phyloP scores from a whole-genome alignment of 345 rosid species.

The Eucalyptus virginea region DNA sequence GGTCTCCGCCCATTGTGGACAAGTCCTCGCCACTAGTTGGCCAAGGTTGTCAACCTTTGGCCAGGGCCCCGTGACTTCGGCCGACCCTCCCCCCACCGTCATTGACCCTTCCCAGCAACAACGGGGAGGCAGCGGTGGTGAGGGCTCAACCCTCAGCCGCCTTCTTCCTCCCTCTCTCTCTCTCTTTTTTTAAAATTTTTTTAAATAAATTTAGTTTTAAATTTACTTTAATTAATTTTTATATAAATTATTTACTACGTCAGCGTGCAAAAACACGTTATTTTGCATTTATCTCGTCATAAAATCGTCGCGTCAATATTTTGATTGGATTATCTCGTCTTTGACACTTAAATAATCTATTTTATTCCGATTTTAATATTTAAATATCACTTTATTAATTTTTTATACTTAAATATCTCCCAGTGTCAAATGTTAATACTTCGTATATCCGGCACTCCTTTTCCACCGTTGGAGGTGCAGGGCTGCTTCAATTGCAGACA shows the following conservation, averaged over 20 bases:
- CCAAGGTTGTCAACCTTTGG: fast-evolving
- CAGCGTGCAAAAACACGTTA: fast-evolving
- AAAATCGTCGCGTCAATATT: fast-evolving
- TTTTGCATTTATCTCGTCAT: fast-evolving
- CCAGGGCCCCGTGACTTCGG: fast-evolving
- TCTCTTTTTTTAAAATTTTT: no score
- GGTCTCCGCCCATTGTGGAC: fast-evolving
- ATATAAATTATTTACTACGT: no score
- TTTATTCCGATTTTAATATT: fast-evolving
- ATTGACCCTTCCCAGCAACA: fast-evolving
- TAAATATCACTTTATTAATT: fast-evolving
- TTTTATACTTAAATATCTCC: fast-evolving
- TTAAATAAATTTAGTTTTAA: no score
- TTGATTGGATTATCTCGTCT: fast-evolving
- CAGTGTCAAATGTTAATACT: fast-evolving
- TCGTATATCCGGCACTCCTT: no score
- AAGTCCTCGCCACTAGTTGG: no score
- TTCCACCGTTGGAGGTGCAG: constrained; percentile 67
- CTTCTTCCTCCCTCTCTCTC: no score
- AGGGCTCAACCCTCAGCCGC: fast-evolving
- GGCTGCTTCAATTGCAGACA: constrained; percentile 29
- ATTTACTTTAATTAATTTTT: no score
- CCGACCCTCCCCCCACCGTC: fast-evolving
- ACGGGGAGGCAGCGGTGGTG: fast-evolving
- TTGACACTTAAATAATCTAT: fast-evolving